Base-by-base conservation (phyloP, 1,284 basidiomycete genomes). In the Trichosporon faecale region DNA sequence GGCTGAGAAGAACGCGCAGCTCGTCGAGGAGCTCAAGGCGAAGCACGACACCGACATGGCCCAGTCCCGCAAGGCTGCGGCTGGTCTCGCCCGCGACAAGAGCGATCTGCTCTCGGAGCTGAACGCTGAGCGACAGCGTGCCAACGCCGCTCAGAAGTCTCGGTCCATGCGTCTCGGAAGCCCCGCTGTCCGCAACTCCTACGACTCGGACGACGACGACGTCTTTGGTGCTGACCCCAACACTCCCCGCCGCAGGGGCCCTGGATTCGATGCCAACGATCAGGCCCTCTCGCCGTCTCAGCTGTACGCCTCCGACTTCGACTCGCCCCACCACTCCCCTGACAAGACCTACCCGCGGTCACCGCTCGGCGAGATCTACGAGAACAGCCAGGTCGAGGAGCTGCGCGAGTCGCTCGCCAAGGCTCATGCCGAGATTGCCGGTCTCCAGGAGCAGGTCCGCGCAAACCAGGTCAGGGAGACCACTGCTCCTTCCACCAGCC, bases 31-130 rank as follows among this genome's bases (percentile, higher is more conserved):
- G 65, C 86, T 95, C 80, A 94, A 92, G 81, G 88, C 89, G 67
- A 93, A 94, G 81, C 94, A 98, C 79, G 96, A 88, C 75, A 94
- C 94, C 3, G 94, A 97, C 73, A 89, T 96, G 70, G 95, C 95
- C 1, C 90, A 92, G 70, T 91, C 93, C 74, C 89, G 95, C 70
- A 93, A 93, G 82, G 89, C 92, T 69, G 89, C 91, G 0, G 96
- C 95, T 0, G 91, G 92, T 27, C 86, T 98, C 40, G 90, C 91
- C 76, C 89, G 96, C 70, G 95, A 99, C 80, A 95, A 95, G 83
- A 91, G 89, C 52, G 96, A 99, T 77, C 86, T 98, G 14, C 91
- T 96, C 79, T 88, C 90, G 73, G 86, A 90, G 18, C 85, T 98
- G 37, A 91, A 93, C 71, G 85, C 88, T 7, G 85, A 93, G 79